These are phyloP conservation scores for Saccharum officinarum DNA, from an alignment of 176 grass and related monocot genomes.

Conservation along the genomic window DNA sequence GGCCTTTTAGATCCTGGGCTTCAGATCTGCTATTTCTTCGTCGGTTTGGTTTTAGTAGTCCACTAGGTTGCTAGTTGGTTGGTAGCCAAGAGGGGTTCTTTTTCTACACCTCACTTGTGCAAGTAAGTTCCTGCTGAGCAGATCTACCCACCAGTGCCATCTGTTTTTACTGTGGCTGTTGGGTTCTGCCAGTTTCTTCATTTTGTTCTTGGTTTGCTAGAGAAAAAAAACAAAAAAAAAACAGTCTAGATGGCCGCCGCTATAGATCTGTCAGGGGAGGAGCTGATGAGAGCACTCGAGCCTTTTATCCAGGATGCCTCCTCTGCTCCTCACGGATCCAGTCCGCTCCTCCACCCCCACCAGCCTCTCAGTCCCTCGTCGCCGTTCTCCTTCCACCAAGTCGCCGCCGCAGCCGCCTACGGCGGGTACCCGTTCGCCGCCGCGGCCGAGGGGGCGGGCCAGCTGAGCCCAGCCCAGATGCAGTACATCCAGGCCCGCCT, in stretches of 20 bases:
- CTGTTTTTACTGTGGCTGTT: constrained; percentile 47
- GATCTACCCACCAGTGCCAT: constrained; percentile 42
- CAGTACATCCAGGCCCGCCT: constrained; percentile 55
- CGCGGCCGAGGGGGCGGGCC: background rate
- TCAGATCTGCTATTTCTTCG: constrained; percentile 27
- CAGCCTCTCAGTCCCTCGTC: constrained; percentile 23
- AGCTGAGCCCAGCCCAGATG: constrained; percentile 51
- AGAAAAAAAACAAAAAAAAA: constrained; percentile 31
- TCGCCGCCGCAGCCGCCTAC: constrained; percentile 2
- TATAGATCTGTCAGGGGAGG: constrained; percentile 61
- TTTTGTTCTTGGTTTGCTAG: constrained; percentile 21
- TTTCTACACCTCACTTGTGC: constrained; percentile 49
- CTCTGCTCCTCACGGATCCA: constrained; percentile 24
- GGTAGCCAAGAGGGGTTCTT: constrained; percentile 45
- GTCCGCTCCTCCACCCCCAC: background rate
- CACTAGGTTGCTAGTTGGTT: constrained; percentile 9
- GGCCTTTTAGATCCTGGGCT: constrained; percentile 53
- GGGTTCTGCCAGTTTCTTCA: constrained; percentile 21
- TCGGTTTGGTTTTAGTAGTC: background rate
- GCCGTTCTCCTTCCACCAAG: constrained; percentile 37
- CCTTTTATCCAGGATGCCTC: constrained; percentile 59
- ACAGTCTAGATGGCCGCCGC: constrained; percentile 42
- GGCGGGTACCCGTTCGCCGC: constrained; percentile 16
- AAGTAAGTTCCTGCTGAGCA: constrained; percentile 1
- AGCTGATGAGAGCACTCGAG: constrained; percentile 57